Evolutionary conservation across 1,139 yeast species (phyloP), one percentile per base, ranked within the genome.

Genomic region (Yamadazyma buinensis): DNA sequence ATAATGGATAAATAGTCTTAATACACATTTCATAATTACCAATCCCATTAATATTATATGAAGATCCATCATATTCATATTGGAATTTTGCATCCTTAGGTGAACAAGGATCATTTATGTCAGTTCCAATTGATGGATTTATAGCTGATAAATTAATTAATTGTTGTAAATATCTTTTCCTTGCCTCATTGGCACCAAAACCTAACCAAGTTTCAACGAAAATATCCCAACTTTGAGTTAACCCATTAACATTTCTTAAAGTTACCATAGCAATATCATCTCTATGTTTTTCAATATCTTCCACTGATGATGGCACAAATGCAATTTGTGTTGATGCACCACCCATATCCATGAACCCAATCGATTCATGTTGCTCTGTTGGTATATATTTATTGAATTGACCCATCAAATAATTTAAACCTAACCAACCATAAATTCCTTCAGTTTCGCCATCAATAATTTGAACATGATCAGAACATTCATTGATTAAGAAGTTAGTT

Each of bases 281-380:
- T 26, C 57, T 54, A 52, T 84, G 90, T 43, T 68, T 72, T 19
- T 57, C 55, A 11, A 78, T 56, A 38, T 83, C 84, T 18, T 65
- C 64, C 7, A 44, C 43, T 11, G 69, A 63, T 3, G 78, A 72
- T 0, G 94, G 94, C 12, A 78, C 84, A 64, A 84, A 84, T 8
- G 92, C 86, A 22, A 84, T 72, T 48, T 84, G 95, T 0, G 88
- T 81, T 3, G 90, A 82, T 0, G 94, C 95, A 14, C 95, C 95
- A 7, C 95, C 95, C 95, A 84, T 84, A 54, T 84, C 95, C 90
- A 84, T 82, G 49, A 84, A 84, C 2, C 95, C 95, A 38, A 75
- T 72, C 0, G 87, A 75, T n/a, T 65, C 64, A 45, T 73, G 80
- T 1, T 37, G 35, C 2, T 52, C 54, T 4, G 47, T 33, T 0